Conservation (phyloP, 805 yeast species). For the Saccharomycopsis sp. region DNA sequence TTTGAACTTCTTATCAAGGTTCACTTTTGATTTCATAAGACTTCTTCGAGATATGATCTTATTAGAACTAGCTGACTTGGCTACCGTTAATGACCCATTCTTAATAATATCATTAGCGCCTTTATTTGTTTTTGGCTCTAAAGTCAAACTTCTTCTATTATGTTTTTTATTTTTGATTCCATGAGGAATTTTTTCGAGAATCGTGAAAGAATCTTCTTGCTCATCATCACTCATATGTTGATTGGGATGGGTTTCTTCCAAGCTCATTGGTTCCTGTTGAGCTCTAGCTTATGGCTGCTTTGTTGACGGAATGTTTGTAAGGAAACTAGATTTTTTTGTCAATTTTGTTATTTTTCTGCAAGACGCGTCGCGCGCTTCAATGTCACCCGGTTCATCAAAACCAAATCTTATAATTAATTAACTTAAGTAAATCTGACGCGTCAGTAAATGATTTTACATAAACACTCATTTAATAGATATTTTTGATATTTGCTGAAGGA, state of each 20-base stretch:
- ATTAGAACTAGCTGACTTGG: neutral
- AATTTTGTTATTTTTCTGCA: no score
- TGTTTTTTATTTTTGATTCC: slow-evolving; percentile 10
- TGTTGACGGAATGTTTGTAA: no score
- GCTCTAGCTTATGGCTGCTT: no score
- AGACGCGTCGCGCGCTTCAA: no score
- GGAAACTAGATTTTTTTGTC: no score
- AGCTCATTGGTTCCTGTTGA: neutral
- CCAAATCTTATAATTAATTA: no score
- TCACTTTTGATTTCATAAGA: slow-evolving; percentile 9
- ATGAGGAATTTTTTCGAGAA: slow-evolving; percentile 10
- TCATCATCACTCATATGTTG: slow-evolving; percentile 13
- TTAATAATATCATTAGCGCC: neutral
- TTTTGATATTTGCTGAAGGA: no score
- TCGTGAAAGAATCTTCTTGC: slow-evolving; percentile 3
- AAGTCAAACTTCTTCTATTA: slow-evolving; percentile 6
- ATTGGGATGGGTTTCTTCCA: no score
- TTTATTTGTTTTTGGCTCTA: neutral
- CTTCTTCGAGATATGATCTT: slow-evolving; percentile 9
- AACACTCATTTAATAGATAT: no score
- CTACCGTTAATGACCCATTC: neutral
- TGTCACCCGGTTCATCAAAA: no score
- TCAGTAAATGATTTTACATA: no score
- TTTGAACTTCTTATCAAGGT: slow-evolving; percentile 12
- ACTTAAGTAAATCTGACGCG: no score